Evolutionary conservation across 2,329 filamentous ascomycete genomes (phyloP), one percentile per base, ranked within the genome.

Genomic region (Thyridium curvatum): DNA sequence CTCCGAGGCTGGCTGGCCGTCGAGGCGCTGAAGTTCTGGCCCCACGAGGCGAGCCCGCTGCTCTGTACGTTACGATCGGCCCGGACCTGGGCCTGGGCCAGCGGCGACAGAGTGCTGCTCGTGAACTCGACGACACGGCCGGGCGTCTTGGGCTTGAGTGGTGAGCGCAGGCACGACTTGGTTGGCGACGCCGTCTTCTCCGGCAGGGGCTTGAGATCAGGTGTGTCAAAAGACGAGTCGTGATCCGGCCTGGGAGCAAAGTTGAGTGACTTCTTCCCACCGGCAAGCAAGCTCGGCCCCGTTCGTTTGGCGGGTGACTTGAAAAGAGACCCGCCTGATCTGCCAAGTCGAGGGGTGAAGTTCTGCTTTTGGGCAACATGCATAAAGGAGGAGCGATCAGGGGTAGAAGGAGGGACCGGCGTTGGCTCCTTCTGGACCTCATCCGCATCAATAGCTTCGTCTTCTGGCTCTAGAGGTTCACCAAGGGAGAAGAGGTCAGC

Each of bases 121-220:
- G 69, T 71, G 46, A 79, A 79, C 41, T 76, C 73, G 12, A 80
- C 76, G 1, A 79, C 71, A 1, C 72, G 68, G 4, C 76, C 76
- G 1, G 72, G 73, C 3, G 72, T 78, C 44, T 68, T 75, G 4
- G 72, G 68, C 49, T 79, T 80, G 14, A 75, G 52, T 0, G 74
- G 72, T 4, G 75, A 77, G 14, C 76, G 68, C 17, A 80, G 56
- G 46, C 66, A 73, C 1, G 76, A 79, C 50, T 79, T 80, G 8
- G 56, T 63, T 0, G 76, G 75, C 2, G 74, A 79, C 4, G 68
- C 66, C n/a, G 67, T 63, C 43, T 64, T 69, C 37, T 69, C 62
- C 12, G 74, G 73, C 4, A 69, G 58, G 3, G 71, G 68, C 7
- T 69, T 67, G 16, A 73, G 64, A n/a, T 64, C 49, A 4, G 61